These are phyloP conservation scores for Leishmania major DNA, from an alignment of 208 protist species.

Conservation along the genomic window DNA sequence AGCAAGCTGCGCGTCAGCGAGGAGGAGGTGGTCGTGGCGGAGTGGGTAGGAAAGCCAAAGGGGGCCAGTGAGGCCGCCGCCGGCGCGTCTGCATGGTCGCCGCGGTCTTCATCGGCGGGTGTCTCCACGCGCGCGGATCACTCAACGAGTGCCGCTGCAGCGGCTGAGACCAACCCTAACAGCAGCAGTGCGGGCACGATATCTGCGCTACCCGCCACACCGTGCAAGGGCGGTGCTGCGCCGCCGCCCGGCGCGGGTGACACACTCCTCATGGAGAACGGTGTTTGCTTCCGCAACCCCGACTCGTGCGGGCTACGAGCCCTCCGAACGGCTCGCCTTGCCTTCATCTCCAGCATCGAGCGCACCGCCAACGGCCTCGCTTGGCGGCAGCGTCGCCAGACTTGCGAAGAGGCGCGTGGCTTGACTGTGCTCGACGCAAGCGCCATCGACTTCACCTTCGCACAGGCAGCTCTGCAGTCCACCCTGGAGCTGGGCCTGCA, in stretches of 20 bases:
- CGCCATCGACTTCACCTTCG: conserved; percentile 73
- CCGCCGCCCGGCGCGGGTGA: conserved; percentile 4
- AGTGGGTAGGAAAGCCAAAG: conserved; percentile 30
- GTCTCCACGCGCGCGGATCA: background rate
- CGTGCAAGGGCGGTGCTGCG: background rate
- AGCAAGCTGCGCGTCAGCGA: conserved; percentile 33
- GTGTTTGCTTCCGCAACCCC: conserved; percentile 54
- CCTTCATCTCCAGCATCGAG: conserved; percentile 62
- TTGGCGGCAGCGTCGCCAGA: conserved; percentile 27
- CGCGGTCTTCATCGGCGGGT: conserved; percentile 1
- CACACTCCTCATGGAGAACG: conserved; percentile 64
- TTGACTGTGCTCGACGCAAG: conserved; percentile 69
- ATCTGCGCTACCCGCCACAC: background rate
- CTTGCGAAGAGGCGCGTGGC: conserved; percentile 38
- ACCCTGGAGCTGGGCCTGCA: conserved; percentile 59
- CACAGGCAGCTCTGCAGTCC: conserved; percentile 58
- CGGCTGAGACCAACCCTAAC: background rate
- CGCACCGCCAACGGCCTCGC: conserved; percentile 32
- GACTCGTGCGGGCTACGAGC: conserved; percentile 58
- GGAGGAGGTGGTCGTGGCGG: conserved; percentile 49
- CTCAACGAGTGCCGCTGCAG: background rate
- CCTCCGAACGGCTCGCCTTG: conserved; percentile 62
- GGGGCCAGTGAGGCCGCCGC: background rate
- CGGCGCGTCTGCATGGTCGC: background rate
- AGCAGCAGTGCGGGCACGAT: background rate